Conservation (phyloP, 371 early-diverging fungal species). For the Rhizopus sp. region DNA sequence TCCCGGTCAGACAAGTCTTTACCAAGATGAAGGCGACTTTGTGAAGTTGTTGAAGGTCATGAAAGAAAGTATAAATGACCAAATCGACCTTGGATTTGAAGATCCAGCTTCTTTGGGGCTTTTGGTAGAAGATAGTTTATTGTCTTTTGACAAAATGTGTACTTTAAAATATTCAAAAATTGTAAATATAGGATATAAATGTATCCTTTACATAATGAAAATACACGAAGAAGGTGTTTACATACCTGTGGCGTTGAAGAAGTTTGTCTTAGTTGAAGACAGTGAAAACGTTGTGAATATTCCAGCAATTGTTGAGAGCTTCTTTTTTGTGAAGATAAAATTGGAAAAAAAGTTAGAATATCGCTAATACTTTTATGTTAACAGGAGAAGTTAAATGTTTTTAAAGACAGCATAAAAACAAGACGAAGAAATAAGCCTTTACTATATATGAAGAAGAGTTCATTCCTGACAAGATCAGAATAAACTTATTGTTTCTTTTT, state of each 20-base stretch:
- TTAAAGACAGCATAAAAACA: too few species aligned
- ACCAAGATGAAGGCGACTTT: conserved; percentile 9
- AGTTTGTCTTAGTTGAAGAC: conserved; percentile 3
- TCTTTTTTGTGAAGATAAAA: conserved; percentile 5
- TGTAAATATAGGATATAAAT: conserved; percentile 2
- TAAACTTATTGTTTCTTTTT: too few species aligned
- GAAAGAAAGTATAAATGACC: conserved; percentile 3
- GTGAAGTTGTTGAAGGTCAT: conserved; percentile 5
- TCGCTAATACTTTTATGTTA: neutral
- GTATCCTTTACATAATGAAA: conserved; percentile 4
- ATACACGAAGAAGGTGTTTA: conserved; percentile 4
- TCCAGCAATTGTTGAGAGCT: conserved; percentile 3
- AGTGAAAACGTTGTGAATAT: conserved; percentile 1
- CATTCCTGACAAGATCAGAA: too few species aligned
- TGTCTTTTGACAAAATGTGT: neutral
- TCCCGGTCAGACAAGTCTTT: neutral
- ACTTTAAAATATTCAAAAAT: neutral
- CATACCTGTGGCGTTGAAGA: conserved; percentile 4
- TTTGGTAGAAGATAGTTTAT: conserved; percentile 7
- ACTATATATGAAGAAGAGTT: too few species aligned
- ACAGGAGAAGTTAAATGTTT: neutral
- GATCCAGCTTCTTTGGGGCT: conserved; percentile 2
- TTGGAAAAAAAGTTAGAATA: conserved; percentile 1
- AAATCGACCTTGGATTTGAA: conserved; percentile 6
- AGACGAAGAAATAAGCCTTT: too few species aligned